Percentiles rank a stretch among this genome's conserved stretches.
Conservation (phyloP, 2,329 filamentous ascomycete genomes). For the Exophiala bonariae region DNA sequence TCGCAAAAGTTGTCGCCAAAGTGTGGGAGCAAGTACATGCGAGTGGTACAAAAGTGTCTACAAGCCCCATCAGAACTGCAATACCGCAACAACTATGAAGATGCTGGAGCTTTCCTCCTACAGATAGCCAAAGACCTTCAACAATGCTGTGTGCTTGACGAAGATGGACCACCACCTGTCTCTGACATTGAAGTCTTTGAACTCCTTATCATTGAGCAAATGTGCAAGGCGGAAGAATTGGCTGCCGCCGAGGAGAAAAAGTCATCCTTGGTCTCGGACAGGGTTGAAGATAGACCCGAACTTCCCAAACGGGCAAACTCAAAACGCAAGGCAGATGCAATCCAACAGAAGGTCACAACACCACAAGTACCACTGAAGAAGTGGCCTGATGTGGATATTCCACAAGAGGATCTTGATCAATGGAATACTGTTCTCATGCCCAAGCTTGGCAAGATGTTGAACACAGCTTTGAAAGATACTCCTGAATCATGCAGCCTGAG, state of each 20-base stretch:
- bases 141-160: constrained; percentile 28
- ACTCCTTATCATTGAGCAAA: constrained; percentile 25
- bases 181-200: constrained; percentile 29
- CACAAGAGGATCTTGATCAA: constrained; percentile 54
- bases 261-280: constrained; percentile 2
- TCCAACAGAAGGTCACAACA: constrained; percentile 9
- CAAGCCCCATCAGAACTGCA: constrained; percentile 48
- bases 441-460: constrained; percentile 58
- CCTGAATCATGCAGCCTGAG: constrained; percentile 62
- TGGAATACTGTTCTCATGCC: constrained; percentile 62
- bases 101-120: constrained; percentile 27
- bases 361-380: constrained; percentile 39
- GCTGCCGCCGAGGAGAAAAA: constrained; percentile 11
- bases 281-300: constrained; percentile 7
- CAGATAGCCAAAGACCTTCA: constrained; percentile 26
- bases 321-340: constrained; percentile 19
- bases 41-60: constrained; percentile 62
- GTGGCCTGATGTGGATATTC: constrained; percentile 52
- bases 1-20: constrained; percentile 62
- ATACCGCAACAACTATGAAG: constrained; percentile 24
- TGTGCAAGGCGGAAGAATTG: constrained; percentile 24
- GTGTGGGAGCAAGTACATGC: constrained; percentile 64
- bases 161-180: constrained; percentile 25
- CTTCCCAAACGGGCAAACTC: constrained; percentile 15
- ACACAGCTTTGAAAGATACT: constrained; percentile 59